Base-by-base conservation (phyloP, 148 eudicot genomes). In the Camellia granthamiana region DNA sequence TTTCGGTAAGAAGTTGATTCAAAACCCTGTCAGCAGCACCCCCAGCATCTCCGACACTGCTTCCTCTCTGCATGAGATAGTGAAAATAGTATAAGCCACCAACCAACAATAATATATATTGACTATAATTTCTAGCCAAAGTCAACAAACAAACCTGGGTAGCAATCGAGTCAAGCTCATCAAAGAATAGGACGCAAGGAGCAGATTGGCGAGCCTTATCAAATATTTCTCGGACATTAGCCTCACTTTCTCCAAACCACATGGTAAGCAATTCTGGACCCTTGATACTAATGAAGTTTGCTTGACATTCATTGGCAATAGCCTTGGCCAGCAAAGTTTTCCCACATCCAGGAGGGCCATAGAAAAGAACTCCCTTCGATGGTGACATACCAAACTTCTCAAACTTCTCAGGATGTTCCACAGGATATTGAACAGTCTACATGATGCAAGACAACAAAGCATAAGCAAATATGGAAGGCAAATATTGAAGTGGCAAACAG, bases 231-330 rank as follows among this genome's bases (percentile, higher is more conserved):
- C 97, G 64, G 15, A 93, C 97, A 83, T 93, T 93, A 72, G 97
- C 97, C 83, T 93, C 97, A 81, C 97, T 93, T 83, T 93, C 97
- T 64, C 97, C 97, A 82, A 93, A 93, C 97, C 97, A 93, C 97
- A 93, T 93, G 5, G 97, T 93, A 42, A 93, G 89, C 87, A 93
- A 76, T 80, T 93, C 95, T 19, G 97, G 97, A 71, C 97, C 97
- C 70, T 93, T 93, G 60, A 93, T 78, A 81, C 97, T 91, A 66
- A 93, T 93, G 81, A 93, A 93, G 82, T 93, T 93, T 5, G 98
- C 98, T 81, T 93, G 95, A 61, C 98, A 93, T 69, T 93, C 98
- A 82, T 92, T 93, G 69, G 98, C 98, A 83, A 93, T 93, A 74
- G 98, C 98, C 89, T 93, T 93, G 75, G 98, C 98, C 64, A 93